Base-by-base conservation (phyloP, 257 asterid species). In the Henckelia pumila region DNA sequence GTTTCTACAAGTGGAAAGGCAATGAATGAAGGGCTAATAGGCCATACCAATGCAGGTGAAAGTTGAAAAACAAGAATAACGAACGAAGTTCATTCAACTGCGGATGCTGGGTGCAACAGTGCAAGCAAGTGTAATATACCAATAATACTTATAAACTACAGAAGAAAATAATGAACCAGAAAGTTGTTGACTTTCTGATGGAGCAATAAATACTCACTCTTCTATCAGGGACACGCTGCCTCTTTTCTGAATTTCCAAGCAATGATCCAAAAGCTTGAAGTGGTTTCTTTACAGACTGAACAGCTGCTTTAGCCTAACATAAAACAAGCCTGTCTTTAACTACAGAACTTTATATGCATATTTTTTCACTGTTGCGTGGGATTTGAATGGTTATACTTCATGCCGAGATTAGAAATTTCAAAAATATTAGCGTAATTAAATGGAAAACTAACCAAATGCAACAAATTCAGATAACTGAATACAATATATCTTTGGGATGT, bases 221-320 rank as follows among this genome's bases (percentile, higher is more conserved):
- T 75, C 61, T 85, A 58, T 83, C 89, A 49, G 95, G 71, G 60
- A 78, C 83, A 78, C 81, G 78, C 85, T 87, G 91, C 78, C 95
- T 83, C 78, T 94, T 91, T 11, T 84, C 79, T 24, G 95, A 74
- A 68, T 78, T 76, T 60, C 96, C 96, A 22, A 91, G 81, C 82
- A 91, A 56, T 37, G 93, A 87, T 79, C 99, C 96, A 77, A 94
- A 85, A 71, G 88, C 89, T 72, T 88, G 86, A 74, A 70, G 84
- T 59, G 97, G 97, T 77, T 88, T 94, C 88, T 86, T 87, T 57
- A 83, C 65, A 68, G 77, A 77, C 82, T 86, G 91, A 78, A 90
- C 91, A 35, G 86, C 82, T 68, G 85, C 95, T 81, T 84, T 86
- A 68, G 72, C 81, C 95, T 87, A 55, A 67, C 63, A 71, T 25